Conservation (phyloP, 768 basidiomycete species). For the Suillus ampliporus region DNA sequence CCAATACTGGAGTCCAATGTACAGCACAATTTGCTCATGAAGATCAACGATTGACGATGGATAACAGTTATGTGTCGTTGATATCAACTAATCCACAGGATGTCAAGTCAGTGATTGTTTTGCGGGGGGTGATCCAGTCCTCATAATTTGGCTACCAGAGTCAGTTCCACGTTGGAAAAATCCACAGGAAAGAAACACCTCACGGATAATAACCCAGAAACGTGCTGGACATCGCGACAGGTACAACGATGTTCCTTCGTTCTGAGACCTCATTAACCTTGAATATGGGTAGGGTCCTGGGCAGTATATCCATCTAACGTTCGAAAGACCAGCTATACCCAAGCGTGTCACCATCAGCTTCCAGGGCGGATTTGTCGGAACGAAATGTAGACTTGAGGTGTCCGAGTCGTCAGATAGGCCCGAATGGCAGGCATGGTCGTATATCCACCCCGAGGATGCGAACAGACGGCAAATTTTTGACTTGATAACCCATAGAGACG, state of each 20-base stretch:
- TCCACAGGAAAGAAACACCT: slow-evolving; percentile 74
- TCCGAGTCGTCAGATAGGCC: slow-evolving; percentile 35
- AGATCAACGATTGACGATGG: slow-evolving; percentile 9
- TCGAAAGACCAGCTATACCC: slow-evolving; percentile 58
- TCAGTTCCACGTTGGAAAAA: slow-evolving; percentile 82
- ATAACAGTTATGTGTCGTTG: slow-evolving; percentile 33
- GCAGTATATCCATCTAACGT: slow-evolving; percentile 73
- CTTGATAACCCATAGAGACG: slow-evolving; percentile 34
- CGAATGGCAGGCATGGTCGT: slow-evolving; percentile 56
- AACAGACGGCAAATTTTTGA: slow-evolving; percentile 76
- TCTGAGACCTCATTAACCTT: slow-evolving; percentile 10
- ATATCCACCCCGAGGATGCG: slow-evolving; percentile 80
- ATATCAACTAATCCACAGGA: slow-evolving; percentile 19
- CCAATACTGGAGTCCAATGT: too few species aligned
- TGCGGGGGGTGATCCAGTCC: slow-evolving; percentile 35
- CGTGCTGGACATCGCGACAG: slow-evolving; percentile 87
- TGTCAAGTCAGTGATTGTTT: slow-evolving; percentile 46
- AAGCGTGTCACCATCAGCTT: slow-evolving; percentile 67
- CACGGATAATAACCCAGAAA: slow-evolving; percentile 73
- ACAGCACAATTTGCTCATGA: slow-evolving; percentile 1
- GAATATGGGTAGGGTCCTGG: slow-evolving; percentile 63
- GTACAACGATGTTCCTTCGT: slow-evolving; percentile 39
- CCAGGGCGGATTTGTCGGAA: slow-evolving; percentile 87
- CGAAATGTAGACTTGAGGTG: slow-evolving; percentile 57
- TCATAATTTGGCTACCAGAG: slow-evolving; percentile 47